phyloP scores from a whole-genome alignment of 1,139 yeast species.

The Magnusiomyces clavatus region DNA sequence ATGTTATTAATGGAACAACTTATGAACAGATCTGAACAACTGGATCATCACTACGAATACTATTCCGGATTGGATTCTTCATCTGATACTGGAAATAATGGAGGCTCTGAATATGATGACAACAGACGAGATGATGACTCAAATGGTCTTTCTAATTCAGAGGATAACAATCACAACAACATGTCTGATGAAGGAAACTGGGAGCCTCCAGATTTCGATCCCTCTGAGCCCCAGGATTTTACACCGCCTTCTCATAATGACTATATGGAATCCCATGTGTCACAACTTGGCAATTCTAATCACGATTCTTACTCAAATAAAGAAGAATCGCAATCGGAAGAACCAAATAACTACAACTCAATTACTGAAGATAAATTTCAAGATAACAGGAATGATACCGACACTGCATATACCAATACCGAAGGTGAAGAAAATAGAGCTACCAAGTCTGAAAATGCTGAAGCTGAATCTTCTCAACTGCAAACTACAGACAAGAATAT shows the following conservation, averaged over 20 bases:
- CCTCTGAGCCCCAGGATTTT: slow-evolving; percentile 60
- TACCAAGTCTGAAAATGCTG: no score
- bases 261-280: no score
- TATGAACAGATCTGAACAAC: slow-evolving; percentile 72
- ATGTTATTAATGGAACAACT: slow-evolving; percentile 61
- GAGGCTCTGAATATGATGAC: slow-evolving; percentile 6
- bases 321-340: no score
- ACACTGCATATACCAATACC: no score
- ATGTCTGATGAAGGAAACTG: slow-evolving; percentile 51
- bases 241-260: slow-evolving; percentile 29
- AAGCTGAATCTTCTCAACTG: no score
- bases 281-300: no score
- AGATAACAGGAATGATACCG: no score
- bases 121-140: not conserved
- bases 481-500: no score
- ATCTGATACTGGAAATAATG: not conserved
- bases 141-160: not conserved
- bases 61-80: slow-evolving; percentile 56
- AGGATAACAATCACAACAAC: slow-evolving; percentile 32
- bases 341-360: no score
- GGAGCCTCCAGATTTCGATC: slow-evolving; percentile 41
- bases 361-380: no score
- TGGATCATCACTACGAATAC: slow-evolving; percentile 87
- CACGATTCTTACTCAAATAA: no score
- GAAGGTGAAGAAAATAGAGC: no score